Evolutionary conservation across 2,329 filamentous ascomycete species (phyloP), one percentile per base, ranked within the genome.

Genomic region (Monosporascus sp.): DNA sequence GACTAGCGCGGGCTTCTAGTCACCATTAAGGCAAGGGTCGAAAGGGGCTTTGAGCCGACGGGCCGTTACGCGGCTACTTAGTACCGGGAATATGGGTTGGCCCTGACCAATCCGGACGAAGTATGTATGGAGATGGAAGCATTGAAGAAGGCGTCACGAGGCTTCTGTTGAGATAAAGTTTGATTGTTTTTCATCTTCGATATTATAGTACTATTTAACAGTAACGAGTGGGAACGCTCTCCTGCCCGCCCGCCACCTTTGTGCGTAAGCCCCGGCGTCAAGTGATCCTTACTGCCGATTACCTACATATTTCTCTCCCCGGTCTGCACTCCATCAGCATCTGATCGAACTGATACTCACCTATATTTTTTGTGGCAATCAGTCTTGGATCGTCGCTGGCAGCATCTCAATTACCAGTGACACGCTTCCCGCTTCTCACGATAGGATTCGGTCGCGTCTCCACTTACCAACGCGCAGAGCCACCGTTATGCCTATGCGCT

Each of bases 221-320:
- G 38, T 7, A 11, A 11, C 9, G 27, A 5, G 27, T 31, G 27
- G 27, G 9, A 31, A 5, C 27, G 11, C 3, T 31, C 2, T 9
- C 25, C 25, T 31, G 27, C 27, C 9, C 5, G 9, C 9, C 25
- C 27, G 27, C 27, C 27, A 11, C 11, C 27, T 31, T 31, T 31
- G 27, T 42, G 51, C 50, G 53, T 54, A 53, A 47, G 50, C 54
- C 51, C 54, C 47, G 56, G 51, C 53, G 54, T 51, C 53, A 56
- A 53, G 54, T 47, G 27, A 31, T 31, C 27, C 27, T 31, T 31
- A 11, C 27, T 31, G 27, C 9, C 9, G 27, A 31, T 31, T 31
- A 11, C 27, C 27, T 31, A 11, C 9, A 9, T 31, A 11, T 31
- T 3, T 31, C 27, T 31, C 27, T 22, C 22, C 22, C 8, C 8